Evolutionary conservation across 441 rosid genomes (phyloP), one percentile per base, ranked within the genome.

Genomic region (Euphorbia celastroides): DNA sequence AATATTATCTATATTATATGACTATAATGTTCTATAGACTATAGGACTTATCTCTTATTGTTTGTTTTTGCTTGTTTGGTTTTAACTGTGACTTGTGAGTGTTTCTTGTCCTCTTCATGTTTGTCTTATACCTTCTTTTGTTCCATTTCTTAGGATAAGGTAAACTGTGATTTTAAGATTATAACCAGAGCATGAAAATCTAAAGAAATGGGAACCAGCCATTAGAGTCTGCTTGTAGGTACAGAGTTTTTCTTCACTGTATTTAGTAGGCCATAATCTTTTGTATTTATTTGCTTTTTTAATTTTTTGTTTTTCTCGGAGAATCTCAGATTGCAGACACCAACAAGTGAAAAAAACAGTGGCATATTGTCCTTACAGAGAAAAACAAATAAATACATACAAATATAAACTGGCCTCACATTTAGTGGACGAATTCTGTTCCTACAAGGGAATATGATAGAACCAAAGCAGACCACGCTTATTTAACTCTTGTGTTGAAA

Each of bases 81-180:
- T 30, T 52, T 41, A 52, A 14, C 25, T 16, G 16, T 54, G 22
- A 41, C 58, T 62, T 70, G 73, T 62, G 73, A 70, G 17, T 13
- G 5, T 42, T 44, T 63, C 19, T 70, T 62, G 73, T 70, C 67
- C n/a, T n/a, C n/a, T n/a, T n/a, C n/a, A n/a, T n/a, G n/a, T n/a
- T n/a, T n/a, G n/a, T n/a, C n/a, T n/a, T n/a, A n/a, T n/a, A n/a
- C n/a, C n/a, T n/a, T 31, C n/a, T 16, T 7, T 3, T 20, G n/a
- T 28, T 11, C 10, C 28, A n/a, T 12, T 27, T 57, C 11, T 19
- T 41, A 41, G 12, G 44, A 41, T 67, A 23, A 56, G 22, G 28
- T 67, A 16, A 22, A 48, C 46, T 58, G 57, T 32, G 11, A n/a
- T n/a, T n/a, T n/a, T n/a, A n/a, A n/a, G n/a, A n/a, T 34, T 34